A percentile compares a stretch with the other conserved stretches of the same genome.
These are phyloP conservation scores for Corrigiola litoralis DNA, from an alignment of 179 eudicot genomes.

Conservation along the genomic window DNA sequence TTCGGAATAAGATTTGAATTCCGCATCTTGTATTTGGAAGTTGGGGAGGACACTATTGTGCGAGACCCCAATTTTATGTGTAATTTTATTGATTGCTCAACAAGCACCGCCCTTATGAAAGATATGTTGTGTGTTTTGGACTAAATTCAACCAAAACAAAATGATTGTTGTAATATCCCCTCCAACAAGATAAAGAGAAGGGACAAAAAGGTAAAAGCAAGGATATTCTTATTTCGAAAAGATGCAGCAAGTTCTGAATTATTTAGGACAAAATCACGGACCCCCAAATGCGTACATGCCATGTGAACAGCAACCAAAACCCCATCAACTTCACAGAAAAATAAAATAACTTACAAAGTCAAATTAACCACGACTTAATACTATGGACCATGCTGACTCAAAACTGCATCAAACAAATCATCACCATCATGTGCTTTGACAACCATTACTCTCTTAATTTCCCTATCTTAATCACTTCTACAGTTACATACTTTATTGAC, in stretches of 20 bases:
- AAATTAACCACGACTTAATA: neutral
- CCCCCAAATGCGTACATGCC: constrained; percentile 32
- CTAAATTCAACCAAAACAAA: too few species aligned
- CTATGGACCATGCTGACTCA: constrained; percentile 33
- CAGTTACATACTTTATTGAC: neutral
- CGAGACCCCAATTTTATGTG: too few species aligned
- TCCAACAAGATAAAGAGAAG: neutral
- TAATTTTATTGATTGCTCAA: too few species aligned
- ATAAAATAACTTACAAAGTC: neutral
- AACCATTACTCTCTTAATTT: constrained; percentile 18
- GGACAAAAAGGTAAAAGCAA: constrained; percentile 1
- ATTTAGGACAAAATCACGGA: constrained; percentile 16
- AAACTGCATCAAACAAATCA: constrained; percentile 19
- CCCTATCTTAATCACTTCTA: neutral
- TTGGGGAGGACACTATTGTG: too few species aligned
- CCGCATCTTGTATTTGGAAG: too few species aligned
- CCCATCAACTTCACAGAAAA: neutral
- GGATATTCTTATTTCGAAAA: neutral
- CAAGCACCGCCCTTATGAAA: too few species aligned
- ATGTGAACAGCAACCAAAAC: constrained; percentile 26
- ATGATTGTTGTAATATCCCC: too few species aligned
- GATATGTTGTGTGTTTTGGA: too few species aligned
- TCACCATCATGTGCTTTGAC: constrained; percentile 33
- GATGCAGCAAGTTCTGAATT: constrained; percentile 9
- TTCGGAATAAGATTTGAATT: too few species aligned